These are phyloP conservation scores for Lactarius vividus DNA, from an alignment of 768 basidiomycete genomes.

Conservation along the genomic window DNA sequence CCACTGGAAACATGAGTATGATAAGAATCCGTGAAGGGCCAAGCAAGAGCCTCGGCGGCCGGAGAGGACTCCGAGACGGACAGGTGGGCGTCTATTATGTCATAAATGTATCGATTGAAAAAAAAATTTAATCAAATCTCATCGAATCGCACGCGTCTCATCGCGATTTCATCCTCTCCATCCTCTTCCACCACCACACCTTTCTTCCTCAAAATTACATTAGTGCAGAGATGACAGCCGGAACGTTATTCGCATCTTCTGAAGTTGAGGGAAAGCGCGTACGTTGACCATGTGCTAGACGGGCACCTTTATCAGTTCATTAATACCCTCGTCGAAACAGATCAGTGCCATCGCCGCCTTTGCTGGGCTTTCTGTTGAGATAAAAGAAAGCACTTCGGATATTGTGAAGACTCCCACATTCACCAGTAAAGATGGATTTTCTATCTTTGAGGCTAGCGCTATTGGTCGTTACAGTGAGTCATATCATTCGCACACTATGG, in stretches of 20 bases:
- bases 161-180: conserved; percentile 29
- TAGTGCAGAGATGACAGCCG: conserved; percentile 49
- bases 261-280: conserved; percentile 47
- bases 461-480: conserved; percentile 89
- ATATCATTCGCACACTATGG: conserved; percentile 3
- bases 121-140: conserved; percentile 17
- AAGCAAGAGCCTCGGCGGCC: too few relatives aligned
- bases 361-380: conserved; percentile 55
- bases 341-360: conserved; percentile 58
- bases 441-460: conserved; percentile 70
- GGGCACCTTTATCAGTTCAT: neutral
- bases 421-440: conserved; percentile 74
- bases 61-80: too few relatives aligned
- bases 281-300: conserved; percentile 29
- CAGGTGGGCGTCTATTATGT: conserved; percentile 6
- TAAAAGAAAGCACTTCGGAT: conserved; percentile 55
- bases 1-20: too few relatives aligned
- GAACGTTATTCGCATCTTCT: conserved; percentile 60
- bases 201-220: conserved; percentile 6
- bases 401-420: conserved; percentile 82
- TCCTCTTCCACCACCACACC: conserved; percentile 25
- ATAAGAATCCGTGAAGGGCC: too few relatives aligned
- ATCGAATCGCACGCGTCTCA: conserved; percentile 25
- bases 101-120: conserved; percentile 17
- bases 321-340: conserved; percentile 31